Conservation (phyloP, 495 filamentous ascomycete species). For the Penicillium angulare region DNA sequence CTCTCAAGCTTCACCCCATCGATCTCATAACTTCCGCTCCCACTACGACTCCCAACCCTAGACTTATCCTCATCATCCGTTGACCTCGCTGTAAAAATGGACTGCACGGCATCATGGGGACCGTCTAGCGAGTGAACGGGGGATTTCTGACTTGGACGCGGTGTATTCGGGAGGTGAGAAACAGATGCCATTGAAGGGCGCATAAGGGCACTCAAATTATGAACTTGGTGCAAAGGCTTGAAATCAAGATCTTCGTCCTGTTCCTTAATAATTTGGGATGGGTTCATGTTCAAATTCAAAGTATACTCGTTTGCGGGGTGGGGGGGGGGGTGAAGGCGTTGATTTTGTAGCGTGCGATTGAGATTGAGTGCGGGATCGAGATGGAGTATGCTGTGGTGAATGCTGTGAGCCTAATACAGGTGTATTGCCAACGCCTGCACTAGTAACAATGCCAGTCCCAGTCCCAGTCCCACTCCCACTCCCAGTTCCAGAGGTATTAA, state of each 20-base stretch:
- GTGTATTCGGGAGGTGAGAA: not conserved
- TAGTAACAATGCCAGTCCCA: too few species aligned
- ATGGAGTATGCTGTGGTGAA: too few species aligned
- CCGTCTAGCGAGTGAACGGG: slow-evolving; percentile 4
- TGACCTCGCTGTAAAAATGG: not conserved
- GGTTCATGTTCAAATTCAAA: not conserved
- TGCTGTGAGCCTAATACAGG: too few species aligned
- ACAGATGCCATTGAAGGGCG: not conserved
- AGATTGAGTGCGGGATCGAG: too few species aligned
- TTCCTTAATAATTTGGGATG: not conserved
- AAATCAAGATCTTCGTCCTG: not conserved
- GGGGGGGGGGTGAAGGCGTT: not conserved
- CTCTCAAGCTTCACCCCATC: slow-evolving; percentile 6
- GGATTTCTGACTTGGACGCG: not conserved
- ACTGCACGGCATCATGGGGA: not conserved
- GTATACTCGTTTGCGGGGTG: too few species aligned
- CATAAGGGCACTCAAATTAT: not conserved
- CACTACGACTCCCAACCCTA: not conserved
- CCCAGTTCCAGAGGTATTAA: too few species aligned
- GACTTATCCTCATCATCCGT: not conserved
- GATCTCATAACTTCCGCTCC: not conserved
- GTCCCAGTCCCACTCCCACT: too few species aligned
- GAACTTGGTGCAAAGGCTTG: not conserved
- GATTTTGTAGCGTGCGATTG: not conserved
- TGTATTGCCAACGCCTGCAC: too few species aligned